These are phyloP conservation scores for Trypethelium eluteriae DNA, from an alignment of 495 filamentous ascomycete species.

Conservation along the genomic window DNA sequence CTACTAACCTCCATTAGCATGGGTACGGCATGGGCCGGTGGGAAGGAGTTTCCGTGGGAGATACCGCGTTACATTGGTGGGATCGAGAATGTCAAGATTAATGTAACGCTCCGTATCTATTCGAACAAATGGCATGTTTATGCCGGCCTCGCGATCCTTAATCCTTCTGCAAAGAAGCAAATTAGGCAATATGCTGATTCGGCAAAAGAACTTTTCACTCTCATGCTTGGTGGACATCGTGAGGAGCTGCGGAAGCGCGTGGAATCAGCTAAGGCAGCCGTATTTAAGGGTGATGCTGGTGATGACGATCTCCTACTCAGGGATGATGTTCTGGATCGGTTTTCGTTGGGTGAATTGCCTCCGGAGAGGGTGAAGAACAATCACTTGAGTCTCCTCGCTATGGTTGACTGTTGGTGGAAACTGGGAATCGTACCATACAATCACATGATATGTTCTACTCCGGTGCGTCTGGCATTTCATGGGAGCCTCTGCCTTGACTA, in stretches of 20 bases:
- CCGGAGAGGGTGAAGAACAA: constrained; percentile 73
- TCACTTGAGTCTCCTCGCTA: constrained; percentile 88
- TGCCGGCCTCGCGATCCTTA: constrained; percentile 91
- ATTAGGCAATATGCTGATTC: constrained; percentile 88
- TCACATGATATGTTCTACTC: constrained; percentile 98
- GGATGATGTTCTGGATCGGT: constrained; percentile 79
- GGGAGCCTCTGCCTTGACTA: neutral
- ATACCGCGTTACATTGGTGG: constrained; percentile 85
- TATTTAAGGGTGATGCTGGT: constrained; percentile 53
- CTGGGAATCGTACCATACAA: constrained; percentile 92
- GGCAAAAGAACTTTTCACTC: constrained; percentile 90
- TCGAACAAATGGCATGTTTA: constrained; percentile 99
- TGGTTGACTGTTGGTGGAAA: constrained; percentile 96
- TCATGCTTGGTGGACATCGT: constrained; percentile 80
- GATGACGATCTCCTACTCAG: constrained; percentile 61
- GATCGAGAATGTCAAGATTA: constrained; percentile 99
- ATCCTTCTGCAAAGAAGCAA: constrained; percentile 82
- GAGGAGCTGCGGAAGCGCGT: constrained; percentile 76
- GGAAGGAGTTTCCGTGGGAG: constrained; percentile 93
- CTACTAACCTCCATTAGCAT: constrained; percentile 47
- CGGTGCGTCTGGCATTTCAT: constrained; percentile 43
- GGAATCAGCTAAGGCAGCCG: constrained; percentile 65
- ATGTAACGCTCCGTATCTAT: constrained; percentile 93
- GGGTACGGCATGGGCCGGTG: constrained; percentile 93
- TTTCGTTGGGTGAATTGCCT: constrained; percentile 63